Percentiles rank a stretch among this genome's conserved stretches.
These are phyloP conservation scores for Fragilaria crotonensis DNA, from an alignment of 108 stramenopile genomes.

Conservation along the genomic window DNA sequence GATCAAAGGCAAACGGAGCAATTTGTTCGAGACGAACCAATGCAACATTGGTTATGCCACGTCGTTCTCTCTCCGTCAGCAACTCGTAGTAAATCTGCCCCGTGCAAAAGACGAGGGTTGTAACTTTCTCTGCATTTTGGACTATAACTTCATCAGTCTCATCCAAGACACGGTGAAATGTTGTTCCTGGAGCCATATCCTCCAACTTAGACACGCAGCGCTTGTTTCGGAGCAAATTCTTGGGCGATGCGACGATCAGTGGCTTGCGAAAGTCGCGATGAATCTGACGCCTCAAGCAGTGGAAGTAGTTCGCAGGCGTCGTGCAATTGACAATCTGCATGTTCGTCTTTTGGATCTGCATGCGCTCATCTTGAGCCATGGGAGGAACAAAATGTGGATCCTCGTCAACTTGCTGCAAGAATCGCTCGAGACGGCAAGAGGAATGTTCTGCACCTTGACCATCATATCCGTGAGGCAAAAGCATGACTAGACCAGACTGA, in stretches of 20 bases:
- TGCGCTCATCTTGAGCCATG: slow-evolving; percentile 81
- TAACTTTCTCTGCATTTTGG: slow-evolving; percentile 74
- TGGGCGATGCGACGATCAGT: slow-evolving; percentile 93
- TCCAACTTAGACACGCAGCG: slow-evolving; percentile 78
- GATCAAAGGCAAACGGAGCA: slow-evolving; percentile 97
- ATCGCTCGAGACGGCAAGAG: slow-evolving; percentile 96
- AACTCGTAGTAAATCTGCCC: slow-evolving; percentile 99
- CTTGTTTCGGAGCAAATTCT: slow-evolving; percentile 92
- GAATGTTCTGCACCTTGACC: slow-evolving; percentile 99
- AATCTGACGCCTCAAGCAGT: slow-evolving; percentile 96
- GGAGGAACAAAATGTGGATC: slow-evolving; percentile 91
- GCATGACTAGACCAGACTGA: slow-evolving; percentile 90
- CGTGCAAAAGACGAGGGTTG: slow-evolving; percentile 90
- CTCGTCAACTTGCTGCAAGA: slow-evolving; percentile 94
- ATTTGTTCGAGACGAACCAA: slow-evolving; percentile 96
- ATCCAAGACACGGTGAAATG: slow-evolving; percentile 77
- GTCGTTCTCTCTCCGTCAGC: slow-evolving; percentile 79
- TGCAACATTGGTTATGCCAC: slow-evolving; percentile 80
- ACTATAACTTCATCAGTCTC: slow-evolving; percentile 70
- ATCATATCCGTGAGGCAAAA: slow-evolving; percentile 98
- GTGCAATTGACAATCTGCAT: slow-evolving; percentile 98
- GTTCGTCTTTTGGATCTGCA: slow-evolving; percentile 93
- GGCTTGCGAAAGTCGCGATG: slow-evolving; percentile 99
- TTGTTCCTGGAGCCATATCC: slow-evolving; percentile 90
- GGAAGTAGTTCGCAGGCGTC: slow-evolving; percentile 99